phyloP scores from a whole-genome alignment of 371 early-diverging fungal genomes.

The Encephalitozoon romaleae region DNA sequence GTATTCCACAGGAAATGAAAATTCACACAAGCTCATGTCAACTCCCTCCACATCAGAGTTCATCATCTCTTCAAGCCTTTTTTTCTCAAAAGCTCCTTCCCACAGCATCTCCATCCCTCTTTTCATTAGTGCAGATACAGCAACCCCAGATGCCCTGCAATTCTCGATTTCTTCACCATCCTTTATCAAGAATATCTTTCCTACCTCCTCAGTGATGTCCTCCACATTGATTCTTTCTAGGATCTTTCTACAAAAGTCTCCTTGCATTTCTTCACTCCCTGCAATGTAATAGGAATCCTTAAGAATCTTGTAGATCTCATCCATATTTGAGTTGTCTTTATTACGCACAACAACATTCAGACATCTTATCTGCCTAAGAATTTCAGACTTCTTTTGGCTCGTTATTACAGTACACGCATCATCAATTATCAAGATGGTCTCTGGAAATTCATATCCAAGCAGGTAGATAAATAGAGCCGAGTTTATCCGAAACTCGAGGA shows the following conservation, averaged over 20 bases:
- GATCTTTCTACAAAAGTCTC: constrained; percentile 42
- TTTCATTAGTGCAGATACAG: constrained; percentile 25
- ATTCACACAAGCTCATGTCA: constrained; percentile 32
- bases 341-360: constrained; percentile 30
- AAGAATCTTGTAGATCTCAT: constrained; percentile 29
- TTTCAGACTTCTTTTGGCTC: constrained; percentile 52
- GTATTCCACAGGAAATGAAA: constrained; percentile 28
- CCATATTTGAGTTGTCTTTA: constrained; percentile 51
- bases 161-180: constrained; percentile 43
- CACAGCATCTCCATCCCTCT: constrained; percentile 36
- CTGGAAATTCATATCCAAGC: constrained; percentile 61
- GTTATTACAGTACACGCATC: constrained; percentile 39
- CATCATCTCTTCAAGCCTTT: constrained; percentile 28
- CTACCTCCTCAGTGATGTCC: constrained; percentile 43
- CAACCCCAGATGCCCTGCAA: constrained; percentile 38
- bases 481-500: constrained; percentile 54
- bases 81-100: constrained; percentile 27
- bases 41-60: constrained; percentile 25
- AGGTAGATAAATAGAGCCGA: constrained; percentile 60
- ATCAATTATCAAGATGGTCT: constrained; percentile 55
- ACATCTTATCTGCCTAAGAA: constrained; percentile 47
- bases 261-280: constrained; percentile 40
- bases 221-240: neutral
- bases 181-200: constrained; percentile 43
- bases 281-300: constrained; percentile 25